Evolutionary conservation across 2,329 filamentous ascomycete species (phyloP).

Genomic region (Scolecobasidium constrictum): DNA sequence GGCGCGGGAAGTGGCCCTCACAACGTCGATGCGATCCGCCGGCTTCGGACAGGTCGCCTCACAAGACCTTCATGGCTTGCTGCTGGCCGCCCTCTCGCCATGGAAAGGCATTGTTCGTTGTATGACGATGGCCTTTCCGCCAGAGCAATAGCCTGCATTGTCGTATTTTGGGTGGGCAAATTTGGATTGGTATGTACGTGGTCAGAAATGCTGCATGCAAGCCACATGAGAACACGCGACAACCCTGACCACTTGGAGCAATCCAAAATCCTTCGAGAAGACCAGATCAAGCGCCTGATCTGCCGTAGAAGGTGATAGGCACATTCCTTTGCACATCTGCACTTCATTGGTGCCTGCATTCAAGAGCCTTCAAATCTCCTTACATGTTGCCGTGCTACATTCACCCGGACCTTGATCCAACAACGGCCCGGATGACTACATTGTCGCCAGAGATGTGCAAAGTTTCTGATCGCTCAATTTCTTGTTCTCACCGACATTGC

Average conservation of each 20-base stretch:
- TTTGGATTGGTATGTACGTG: background rate
- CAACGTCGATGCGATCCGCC: background rate
- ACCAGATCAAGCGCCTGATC: slow-evolving; percentile 1
- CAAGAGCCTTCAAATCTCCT: no score
- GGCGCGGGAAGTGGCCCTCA: background rate
- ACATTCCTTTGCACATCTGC: background rate
- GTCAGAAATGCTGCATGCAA: background rate
- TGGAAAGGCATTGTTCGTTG: no score
- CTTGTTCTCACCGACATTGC: no score
- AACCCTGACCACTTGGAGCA: background rate
- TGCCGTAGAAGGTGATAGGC: background rate
- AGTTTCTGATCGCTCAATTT: no score
- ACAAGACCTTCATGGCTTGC: background rate
- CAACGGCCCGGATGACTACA: no score
- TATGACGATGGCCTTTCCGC: no score
- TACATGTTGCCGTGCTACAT: no score
- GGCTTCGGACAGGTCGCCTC: background rate
- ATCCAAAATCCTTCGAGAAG: background rate
- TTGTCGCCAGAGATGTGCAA: no score
- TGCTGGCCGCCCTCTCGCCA: background rate
- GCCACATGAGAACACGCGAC: background rate
- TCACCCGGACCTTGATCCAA: no score
- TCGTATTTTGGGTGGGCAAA: no score
- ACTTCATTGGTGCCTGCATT: background rate
- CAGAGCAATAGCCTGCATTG: no score